A percentile compares a stretch with the other conserved stretches of the same genome.
These are phyloP conservation scores for Cryptococcus deneoformans DNA, from an alignment of 1,284 basidiomycete genomes.

Conservation along the genomic window DNA sequence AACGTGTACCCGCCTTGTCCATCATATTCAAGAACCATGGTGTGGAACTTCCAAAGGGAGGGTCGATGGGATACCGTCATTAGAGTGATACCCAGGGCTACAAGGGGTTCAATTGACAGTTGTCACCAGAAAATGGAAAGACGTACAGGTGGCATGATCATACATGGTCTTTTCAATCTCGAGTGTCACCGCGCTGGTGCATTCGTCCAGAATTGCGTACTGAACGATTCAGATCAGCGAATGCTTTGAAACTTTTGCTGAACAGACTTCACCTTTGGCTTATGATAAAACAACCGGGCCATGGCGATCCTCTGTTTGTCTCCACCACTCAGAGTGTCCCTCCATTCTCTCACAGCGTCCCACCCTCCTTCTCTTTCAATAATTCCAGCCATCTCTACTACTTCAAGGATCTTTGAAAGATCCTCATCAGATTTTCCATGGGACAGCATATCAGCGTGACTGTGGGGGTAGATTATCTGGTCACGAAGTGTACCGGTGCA, in stretches of 20 bases:
- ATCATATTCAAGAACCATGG: conserved; percentile 83
- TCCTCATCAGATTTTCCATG: conserved; percentile 73
- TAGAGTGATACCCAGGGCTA: conserved; percentile 75
- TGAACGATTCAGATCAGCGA: conserved; percentile 34
- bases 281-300: conserved; percentile 95
- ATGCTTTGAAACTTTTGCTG: background rate
- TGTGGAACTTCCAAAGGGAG: conserved; percentile 93
- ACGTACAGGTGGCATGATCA: conserved; percentile 72
- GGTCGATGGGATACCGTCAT: conserved; percentile 90
- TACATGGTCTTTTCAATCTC: conserved; percentile 96
- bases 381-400: conserved; percentile 82
- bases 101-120: background rate
- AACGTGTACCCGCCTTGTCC: conserved; percentile 60
- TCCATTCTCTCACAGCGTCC: conserved; percentile 86
- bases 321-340: conserved; percentile 77
- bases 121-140: too few species aligned
- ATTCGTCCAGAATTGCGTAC: conserved; percentile 97
- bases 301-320: conserved; percentile 81
- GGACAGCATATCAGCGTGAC: conserved; percentile 57
- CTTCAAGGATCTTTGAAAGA: conserved; percentile 66
- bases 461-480: conserved; percentile 80
- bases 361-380: conserved; percentile 97
- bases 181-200: conserved; percentile 87
- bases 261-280: conserved; percentile 65
- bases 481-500: conserved; percentile 90